These are phyloP conservation scores for Aureobasidium sp. DNA, from an alignment of 2,329 filamentous ascomycete genomes.

Conservation along the genomic window DNA sequence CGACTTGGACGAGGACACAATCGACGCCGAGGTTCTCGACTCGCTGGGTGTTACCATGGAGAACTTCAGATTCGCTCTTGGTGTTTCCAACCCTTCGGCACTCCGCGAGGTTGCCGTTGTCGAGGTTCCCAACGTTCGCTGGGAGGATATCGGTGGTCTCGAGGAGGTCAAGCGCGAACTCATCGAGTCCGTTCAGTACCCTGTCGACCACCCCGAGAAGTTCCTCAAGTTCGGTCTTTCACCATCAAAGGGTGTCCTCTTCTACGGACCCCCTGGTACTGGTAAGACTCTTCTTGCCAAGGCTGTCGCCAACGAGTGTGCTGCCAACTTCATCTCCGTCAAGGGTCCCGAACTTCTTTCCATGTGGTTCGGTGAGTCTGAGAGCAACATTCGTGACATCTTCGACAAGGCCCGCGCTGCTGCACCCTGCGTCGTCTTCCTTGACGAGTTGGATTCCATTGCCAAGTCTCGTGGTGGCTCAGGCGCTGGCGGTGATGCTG, in stretches of 20 bases:
- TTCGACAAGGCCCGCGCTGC: slow-evolving; percentile 99
- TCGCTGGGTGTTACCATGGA: slow-evolving; percentile 99
- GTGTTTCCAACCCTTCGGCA: slow-evolving; percentile 96
- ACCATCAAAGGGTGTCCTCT: slow-evolving; percentile 94
- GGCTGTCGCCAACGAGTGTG: slow-evolving; percentile 97
- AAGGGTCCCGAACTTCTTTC: slow-evolving; percentile 97
- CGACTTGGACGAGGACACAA: slow-evolving; percentile 96
- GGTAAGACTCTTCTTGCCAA: slow-evolving; percentile 99
- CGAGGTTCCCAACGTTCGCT: slow-evolving; percentile 97
- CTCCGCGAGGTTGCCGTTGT: slow-evolving; percentile 98
- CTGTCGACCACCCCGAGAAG: slow-evolving; percentile 97
- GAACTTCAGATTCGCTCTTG: slow-evolving; percentile 98
- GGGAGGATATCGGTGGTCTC: slow-evolving; percentile 99
- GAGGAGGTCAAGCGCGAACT: slow-evolving; percentile 99
- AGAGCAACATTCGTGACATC: slow-evolving; percentile 99
- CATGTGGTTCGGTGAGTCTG: slow-evolving; percentile 99
- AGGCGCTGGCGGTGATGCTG: slow-evolving; percentile 88
- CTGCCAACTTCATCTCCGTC: slow-evolving; percentile 99
- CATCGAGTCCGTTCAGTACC: slow-evolving; percentile 97
- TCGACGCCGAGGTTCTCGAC: slow-evolving; percentile 96
- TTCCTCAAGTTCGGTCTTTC: slow-evolving; percentile 99
- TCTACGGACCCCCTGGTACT: slow-evolving; percentile 98
- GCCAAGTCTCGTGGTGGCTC: slow-evolving; percentile 99
- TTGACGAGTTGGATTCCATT: slow-evolving; percentile 97
- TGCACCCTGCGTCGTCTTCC: slow-evolving; percentile 96